Evolutionary conservation across 1,284 basidiomycete species (phyloP), one percentile per base, ranked within the genome.

Genomic region (Fomitopsis palustris): DNA sequence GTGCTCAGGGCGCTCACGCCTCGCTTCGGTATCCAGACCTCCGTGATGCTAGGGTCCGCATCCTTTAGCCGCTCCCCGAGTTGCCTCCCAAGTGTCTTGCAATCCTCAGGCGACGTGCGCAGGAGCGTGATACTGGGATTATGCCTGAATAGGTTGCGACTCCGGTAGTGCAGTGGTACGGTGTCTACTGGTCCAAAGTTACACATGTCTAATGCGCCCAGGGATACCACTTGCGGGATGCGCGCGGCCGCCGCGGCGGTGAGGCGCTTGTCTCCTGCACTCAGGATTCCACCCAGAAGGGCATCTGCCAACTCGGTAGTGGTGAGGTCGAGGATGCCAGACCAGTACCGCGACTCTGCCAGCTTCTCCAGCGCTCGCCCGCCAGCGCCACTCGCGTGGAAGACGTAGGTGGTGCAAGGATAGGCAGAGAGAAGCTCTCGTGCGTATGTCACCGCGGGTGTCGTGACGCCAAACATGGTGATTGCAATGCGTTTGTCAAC

Each of bases 391-490:
- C 61, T 62, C 39, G 64, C 64, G 41, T 68, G 67, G 60, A 68
- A 68, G 57, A 65, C 63, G 54, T 68, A 68, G 9, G 67, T 58
- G 39, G 64, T 64, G 62, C 67, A 66, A 2, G 51, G 45, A 59
- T 66, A 66, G 7, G 33, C 45, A 19, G 60, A 43, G 51, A 68
- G 67, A 27, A 68, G 58, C 41, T 42, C 43, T 31, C 67, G 67
- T 5, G 65, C 67, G 38, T 57, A 54, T n/a, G 65, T 64, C 39
- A 68, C 67, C 31, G 67, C 67, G 19, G 67, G 65, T 12, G 65
- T 66, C n/a, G 65, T 68, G 45, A 68, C 67, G 17, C 67, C 67
- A 49, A 68, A 66, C 65, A 68, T 66, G 38, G 65, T 68, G 59
- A 68, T 68, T 27, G 64, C 67, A 42, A 68, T 64, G 55, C 61